Percentiles rank a stretch among this genome's conserved stretches.
Conservation (phyloP, 305 asterid species). For the Rubia tinctorum region DNA sequence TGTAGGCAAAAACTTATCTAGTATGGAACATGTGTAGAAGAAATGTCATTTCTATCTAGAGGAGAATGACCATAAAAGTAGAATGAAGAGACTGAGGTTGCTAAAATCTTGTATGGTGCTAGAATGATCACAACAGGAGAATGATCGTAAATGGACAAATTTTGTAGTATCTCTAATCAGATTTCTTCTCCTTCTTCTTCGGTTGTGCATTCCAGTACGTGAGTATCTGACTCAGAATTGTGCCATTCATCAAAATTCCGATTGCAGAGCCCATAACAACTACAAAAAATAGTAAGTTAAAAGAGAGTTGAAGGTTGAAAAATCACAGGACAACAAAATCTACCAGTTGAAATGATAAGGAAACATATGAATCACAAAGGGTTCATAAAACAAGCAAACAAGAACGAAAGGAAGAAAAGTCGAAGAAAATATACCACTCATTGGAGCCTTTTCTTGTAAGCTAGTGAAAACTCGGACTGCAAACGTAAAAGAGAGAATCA, state of each 20-base stretch:
- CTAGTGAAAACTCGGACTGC: constrained; percentile 94
- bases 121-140: not conserved
- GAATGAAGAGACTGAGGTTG: not conserved
- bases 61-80: not conserved
- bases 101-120: not conserved
- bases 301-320: not conserved
- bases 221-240: constrained; percentile 81
- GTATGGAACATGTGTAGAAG: not conserved
- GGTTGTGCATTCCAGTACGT: constrained; percentile 55
- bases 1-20: not conserved
- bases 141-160: not conserved
- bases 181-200: constrained; percentile 54
- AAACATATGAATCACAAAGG: not conserved
- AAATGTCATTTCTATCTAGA: not conserved
- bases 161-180: not conserved
- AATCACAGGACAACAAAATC: not conserved
- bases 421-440: constrained; percentile 55
- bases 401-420: not conserved
- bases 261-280: constrained; percentile 82
- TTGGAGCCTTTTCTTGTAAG: constrained; percentile 90
- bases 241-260: constrained; percentile 78
- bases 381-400: not conserved
- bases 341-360: not conserved
- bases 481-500: constrained; percentile 19
- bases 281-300: constrained; percentile 22